Percentiles rank a stretch among this genome's conserved stretches.
Conservation (phyloP, 352 stramenopile genomes). For the Phytophthora pluvialis region DNA sequence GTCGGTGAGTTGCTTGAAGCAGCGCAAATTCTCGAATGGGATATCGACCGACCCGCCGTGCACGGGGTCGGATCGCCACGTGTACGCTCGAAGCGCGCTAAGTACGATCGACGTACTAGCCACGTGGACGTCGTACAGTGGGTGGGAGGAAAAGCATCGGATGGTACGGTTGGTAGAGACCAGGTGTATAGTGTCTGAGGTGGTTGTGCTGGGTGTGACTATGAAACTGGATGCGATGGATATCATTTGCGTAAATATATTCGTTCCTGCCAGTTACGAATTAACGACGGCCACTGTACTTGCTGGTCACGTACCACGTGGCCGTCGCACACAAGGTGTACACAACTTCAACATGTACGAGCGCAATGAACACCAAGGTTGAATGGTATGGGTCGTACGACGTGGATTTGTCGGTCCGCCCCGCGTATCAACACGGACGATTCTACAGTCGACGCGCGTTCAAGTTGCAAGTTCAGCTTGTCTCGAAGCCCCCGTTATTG, state of each 20-base stretch:
- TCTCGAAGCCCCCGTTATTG: no score
- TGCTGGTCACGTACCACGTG: constrained; percentile 30
- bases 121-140: constrained; percentile 26
- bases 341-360: constrained; percentile 19
- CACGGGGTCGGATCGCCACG: constrained; percentile 33
- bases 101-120: constrained; percentile 22
- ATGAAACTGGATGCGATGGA: background rate
- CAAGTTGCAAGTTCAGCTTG: no score
- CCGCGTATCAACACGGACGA: background rate
- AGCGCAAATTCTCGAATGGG: constrained; percentile 43
- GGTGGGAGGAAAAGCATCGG: background rate
- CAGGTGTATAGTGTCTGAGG: background rate
- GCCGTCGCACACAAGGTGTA: constrained; percentile 18
- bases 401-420: constrained; percentile 4
- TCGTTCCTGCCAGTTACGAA: background rate
- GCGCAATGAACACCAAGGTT: background rate
- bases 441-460: no score
- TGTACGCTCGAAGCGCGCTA: constrained; percentile 20
- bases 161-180: background rate
- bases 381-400: background rate
- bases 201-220: background rate
- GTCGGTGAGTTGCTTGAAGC: constrained; percentile 24
- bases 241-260: background rate
- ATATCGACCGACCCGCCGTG: background rate
- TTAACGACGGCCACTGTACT: constrained; percentile 21